These are phyloP conservation scores for Sporothrix sp. DNA, from an alignment of 2,329 filamentous ascomycete species.

Conservation along the genomic window DNA sequence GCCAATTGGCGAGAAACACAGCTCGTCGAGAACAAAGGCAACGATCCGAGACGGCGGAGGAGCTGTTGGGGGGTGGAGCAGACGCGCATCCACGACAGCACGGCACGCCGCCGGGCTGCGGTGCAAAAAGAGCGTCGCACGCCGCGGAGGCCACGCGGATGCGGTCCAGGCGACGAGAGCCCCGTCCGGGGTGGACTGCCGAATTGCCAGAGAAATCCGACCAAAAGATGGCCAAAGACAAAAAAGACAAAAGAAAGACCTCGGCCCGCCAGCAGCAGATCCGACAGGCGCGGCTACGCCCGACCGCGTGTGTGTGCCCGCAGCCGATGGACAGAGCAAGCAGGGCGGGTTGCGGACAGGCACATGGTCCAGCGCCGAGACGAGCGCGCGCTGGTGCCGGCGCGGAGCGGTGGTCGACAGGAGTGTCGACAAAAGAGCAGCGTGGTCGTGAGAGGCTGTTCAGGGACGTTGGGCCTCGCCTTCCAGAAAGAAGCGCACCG, in stretches of 20 bases:
- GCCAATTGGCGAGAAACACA: neutral
- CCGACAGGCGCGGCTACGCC: constrained; percentile 12
- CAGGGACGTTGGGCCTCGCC: no score
- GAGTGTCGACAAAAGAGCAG: neutral
- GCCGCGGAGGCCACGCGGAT: no score
- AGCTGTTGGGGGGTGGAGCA: no score
- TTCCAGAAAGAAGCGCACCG: neutral
- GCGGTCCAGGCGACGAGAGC: no score
- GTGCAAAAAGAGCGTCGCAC: no score
- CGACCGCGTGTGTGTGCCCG: constrained; percentile 8
- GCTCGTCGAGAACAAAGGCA: neutral
- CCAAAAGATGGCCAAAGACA: neutral
- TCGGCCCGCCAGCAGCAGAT: neutral
- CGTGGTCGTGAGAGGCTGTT: constrained; percentile 3
- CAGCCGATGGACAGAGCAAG: neutral
- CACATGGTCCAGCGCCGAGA: neutral
- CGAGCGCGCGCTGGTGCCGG: neutral
- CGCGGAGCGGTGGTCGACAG: neutral
- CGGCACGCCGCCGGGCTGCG: no score
- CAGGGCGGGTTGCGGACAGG: neutral
- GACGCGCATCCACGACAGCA: no score
- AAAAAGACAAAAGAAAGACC: neutral
- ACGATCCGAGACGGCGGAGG: neutral
- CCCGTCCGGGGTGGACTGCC: no score
- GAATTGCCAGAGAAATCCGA: neutral